phyloP scores from a whole-genome alignment of 2,329 filamentous ascomycete genomes.

The Dothistroma pini region DNA sequence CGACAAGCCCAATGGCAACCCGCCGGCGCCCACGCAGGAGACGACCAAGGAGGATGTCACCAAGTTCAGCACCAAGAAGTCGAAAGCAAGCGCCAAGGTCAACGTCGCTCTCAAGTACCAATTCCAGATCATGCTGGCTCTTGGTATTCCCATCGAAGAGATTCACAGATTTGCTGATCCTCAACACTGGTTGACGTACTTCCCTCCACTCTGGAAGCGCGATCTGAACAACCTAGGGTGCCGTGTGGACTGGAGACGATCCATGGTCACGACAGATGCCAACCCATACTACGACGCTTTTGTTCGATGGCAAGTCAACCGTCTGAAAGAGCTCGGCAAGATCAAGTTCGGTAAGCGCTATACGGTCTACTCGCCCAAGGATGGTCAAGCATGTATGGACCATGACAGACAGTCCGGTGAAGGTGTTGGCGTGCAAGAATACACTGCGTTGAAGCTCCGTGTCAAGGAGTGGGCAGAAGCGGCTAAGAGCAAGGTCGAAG shows the following conservation, averaged over 20 bases:
- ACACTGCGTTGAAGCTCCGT: constrained; percentile 86
- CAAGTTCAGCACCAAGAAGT: constrained; percentile 90
- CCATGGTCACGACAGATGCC: constrained; percentile 90
- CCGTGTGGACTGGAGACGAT: constrained; percentile 87
- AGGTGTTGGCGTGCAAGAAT: constrained; percentile 82
- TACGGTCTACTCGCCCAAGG: constrained; percentile 89
- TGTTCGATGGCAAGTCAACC: constrained; percentile 95
- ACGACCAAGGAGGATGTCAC: constrained; percentile 73
- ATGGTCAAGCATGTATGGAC: constrained; percentile 83
- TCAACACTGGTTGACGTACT: constrained; percentile 87
- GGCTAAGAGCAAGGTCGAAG: constrained; percentile 66
- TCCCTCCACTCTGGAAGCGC: constrained; percentile 74
- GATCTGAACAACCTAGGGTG: constrained; percentile 82
- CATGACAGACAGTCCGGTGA: constrained; percentile 80
- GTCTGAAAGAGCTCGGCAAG: constrained; percentile 82
- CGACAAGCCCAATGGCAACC: constrained; percentile 37
- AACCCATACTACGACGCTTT: constrained; percentile 98
- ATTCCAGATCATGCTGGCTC: constrained; percentile 88
- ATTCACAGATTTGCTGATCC: constrained; percentile 92
- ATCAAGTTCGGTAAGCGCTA: constrained; percentile 92
- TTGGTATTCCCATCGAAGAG: constrained; percentile 81
- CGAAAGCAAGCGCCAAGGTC: constrained; percentile 80
- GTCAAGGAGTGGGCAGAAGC: constrained; percentile 83
- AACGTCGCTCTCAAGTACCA: constrained; percentile 93
- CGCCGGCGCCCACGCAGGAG: constrained; percentile 57